Evolutionary conservation across 2,329 filamentous ascomycete species (phyloP), one percentile per base, ranked within the genome.

Genomic region (Mycocentrospora acerina): DNA sequence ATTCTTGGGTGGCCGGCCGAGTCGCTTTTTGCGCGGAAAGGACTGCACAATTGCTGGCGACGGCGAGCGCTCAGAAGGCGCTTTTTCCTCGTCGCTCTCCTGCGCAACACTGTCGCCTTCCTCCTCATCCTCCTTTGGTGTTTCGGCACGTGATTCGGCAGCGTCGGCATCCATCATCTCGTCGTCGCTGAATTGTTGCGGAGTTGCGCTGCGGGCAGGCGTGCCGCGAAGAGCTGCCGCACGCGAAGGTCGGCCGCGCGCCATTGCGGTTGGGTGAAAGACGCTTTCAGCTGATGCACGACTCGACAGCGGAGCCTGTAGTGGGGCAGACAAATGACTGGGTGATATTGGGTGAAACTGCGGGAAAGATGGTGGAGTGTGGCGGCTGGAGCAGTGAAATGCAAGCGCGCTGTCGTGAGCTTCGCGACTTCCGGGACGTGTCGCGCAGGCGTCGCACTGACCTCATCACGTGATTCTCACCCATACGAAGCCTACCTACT

Each of bases 1-100:
- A 63, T 90, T 90, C 76, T 93, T 94, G 1, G 89, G 88, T 3
- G 89, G 89, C 10, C 90, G 81, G 14, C 90, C 90, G n/a, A 90
- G 77, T 35, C 89, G 83, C 52, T 78, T 76, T 67, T 87, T 87
- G 59, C 85, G 81, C 37, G 76, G 75, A 32, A 89, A 77, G 30
- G 85, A 42, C 57, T 70, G 80, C 17, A 82, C 82, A 26, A 75
- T 70, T 29, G 54, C 50, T 61, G 72, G 46, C 55, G 72, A 56
- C 68, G 75, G 40, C 62, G 66, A 49, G 60, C 63, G 52, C 73
- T 74, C 43, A 62, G 71, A 66, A 25, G 66, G 60, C 39, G 72
- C 74, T 15, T 70, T 74, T 15, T 71, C 70, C 43, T 63, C 52
- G 10, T 60, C 57, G 31, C 50, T 48, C n/a, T 42, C 54, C 18